Base-by-base conservation (phyloP, 441 rosid species). In the Macaranga tanarius region DNA sequence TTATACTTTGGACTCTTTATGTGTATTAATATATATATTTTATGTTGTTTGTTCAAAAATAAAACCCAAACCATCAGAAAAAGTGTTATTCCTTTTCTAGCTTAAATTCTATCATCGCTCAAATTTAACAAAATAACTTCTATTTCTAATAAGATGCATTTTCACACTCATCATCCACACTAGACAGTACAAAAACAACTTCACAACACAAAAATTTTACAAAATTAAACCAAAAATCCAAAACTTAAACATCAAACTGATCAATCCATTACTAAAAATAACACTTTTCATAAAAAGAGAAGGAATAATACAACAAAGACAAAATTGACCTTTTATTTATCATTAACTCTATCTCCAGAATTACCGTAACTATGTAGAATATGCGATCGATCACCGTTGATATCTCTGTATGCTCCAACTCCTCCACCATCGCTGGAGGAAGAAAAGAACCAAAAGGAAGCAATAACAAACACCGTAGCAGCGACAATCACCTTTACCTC, bases 401-500 rank as follows among this genome's bases (percentile, higher is more conserved):
- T 68, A 25, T 50, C 28, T 10, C 17, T 17, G 1, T 31, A 4
- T 31, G n/a, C 71, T 17, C 66, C 84, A 10, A 68, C 81, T 28
- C 81, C 75, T 58, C 80, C 22, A 4, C 56, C 86, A 42, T 77
- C 78, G 54, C 77, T 79, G 44, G 38, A 84, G 2, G 87, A 75
- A 73, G 87, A 75, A 74, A 89, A 92, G 69, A 86, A 83, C 86
- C 96, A 88, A 74, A 82, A 89, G 10, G 91, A 83, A 17, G 64
- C 75, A 78, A 88, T 85, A 62, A 88, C 79, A 73, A 88, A 88
- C 16, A 80, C 38, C 22, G 97, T 84, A 44, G 97, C 91, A 9
- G 86, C 93, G 67, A 90, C 69, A 26, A 91, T 83, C 45, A 95
- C 91, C 75, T 90, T 74, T 75, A 92, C 70, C 88, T 95, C 99